phyloP scores from a whole-genome alignment of 106 monocot species.

The Narthecium ossifragum region DNA sequence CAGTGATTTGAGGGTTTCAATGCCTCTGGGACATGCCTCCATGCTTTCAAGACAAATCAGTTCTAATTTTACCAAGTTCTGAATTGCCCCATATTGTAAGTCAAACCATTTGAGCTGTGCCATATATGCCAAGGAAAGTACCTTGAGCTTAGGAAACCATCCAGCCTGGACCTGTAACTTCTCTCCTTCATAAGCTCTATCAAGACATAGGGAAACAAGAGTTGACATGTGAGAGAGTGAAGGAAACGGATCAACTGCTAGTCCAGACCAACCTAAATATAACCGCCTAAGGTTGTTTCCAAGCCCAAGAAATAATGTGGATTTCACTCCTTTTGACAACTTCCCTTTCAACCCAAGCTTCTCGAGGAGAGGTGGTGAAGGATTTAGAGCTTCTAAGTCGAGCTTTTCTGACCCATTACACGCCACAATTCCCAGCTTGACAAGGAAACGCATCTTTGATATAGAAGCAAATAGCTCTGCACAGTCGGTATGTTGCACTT shows the following conservation, averaged over 20 bases:
- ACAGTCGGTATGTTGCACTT: constrained; percentile 9
- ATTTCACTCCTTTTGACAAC: neutral
- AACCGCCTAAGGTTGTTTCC: neutral
- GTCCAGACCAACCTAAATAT: constrained; percentile 2
- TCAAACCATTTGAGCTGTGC: neutral
- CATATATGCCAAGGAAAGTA: neutral
- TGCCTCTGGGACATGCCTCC: neutral
- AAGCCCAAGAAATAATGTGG: neutral
- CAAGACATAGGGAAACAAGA: neutral
- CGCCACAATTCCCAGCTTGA: constrained; percentile 4
- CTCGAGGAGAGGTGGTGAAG: neutral
- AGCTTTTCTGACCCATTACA: neutral
- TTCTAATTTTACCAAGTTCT: neutral
- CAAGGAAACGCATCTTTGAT: constrained; percentile 14
- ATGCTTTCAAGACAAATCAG: neutral
- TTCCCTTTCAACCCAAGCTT: neutral
- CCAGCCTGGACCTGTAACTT: constrained; percentile 1
- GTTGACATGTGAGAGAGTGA: neutral
- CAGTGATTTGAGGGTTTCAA: neutral
- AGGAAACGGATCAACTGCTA: constrained; percentile 9
- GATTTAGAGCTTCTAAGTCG: neutral
- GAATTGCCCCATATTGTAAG: neutral
- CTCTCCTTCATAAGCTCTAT: constrained; percentile 1
- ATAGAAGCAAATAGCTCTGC: constrained; percentile 6
- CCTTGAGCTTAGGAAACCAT: constrained; percentile 11